A percentile compares a stretch with the other conserved stretches of the same genome.
phyloP scores from a whole-genome alignment of 495 filamentous ascomycete species.

The Friedmanniomyces endolithicus region DNA sequence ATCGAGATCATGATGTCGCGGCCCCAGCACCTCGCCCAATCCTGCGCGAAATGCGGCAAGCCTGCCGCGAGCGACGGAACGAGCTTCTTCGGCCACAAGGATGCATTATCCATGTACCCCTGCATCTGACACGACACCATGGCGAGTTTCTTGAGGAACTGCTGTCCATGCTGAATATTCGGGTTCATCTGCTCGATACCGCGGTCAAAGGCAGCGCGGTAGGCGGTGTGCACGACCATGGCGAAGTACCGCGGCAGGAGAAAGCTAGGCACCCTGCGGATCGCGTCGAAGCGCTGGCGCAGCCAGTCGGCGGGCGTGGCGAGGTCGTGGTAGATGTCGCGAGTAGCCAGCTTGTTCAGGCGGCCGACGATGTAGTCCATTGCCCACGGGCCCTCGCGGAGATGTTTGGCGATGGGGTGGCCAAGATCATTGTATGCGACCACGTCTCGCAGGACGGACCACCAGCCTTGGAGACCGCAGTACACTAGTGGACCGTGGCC shows the following conservation, averaged over 20 bases:
- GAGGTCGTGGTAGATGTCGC: conserved; percentile 46
- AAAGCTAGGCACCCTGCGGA: conserved; percentile 73
- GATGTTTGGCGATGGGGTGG: conserved; percentile 83
- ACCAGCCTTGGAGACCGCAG: conserved; percentile 96
- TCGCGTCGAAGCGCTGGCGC: conserved; percentile 67
- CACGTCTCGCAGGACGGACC: conserved; percentile 78
- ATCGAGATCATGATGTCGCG: conserved; percentile 94
- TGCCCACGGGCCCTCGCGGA: conserved; percentile 89
- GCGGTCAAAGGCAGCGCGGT: conserved; percentile 67
- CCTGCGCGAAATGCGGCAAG: conserved; percentile 82
- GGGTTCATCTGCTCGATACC: conserved; percentile 64
- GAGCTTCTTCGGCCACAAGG: conserved; percentile 70
- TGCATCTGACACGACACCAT: conserved; percentile 86
- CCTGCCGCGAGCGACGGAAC: conserved; percentile 87
- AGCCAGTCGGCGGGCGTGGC: conserved; percentile 62
- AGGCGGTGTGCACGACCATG: conserved; percentile 73
- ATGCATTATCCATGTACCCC: conserved; percentile 76
- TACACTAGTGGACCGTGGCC: conserved; percentile 76
- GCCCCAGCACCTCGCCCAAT: conserved; percentile 96
- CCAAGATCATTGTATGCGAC: conserved; percentile 83
- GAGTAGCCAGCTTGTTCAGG: conserved; percentile 57
- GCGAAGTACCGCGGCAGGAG: conserved; percentile 88
- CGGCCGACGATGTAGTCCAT: conserved; percentile 75
- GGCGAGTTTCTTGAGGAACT: conserved; percentile 71
- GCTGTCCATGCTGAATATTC: conserved; percentile 65